These are phyloP conservation scores for Penicillium samsonianum DNA, from an alignment of 495 filamentous ascomycete species.

Conservation along the genomic window DNA sequence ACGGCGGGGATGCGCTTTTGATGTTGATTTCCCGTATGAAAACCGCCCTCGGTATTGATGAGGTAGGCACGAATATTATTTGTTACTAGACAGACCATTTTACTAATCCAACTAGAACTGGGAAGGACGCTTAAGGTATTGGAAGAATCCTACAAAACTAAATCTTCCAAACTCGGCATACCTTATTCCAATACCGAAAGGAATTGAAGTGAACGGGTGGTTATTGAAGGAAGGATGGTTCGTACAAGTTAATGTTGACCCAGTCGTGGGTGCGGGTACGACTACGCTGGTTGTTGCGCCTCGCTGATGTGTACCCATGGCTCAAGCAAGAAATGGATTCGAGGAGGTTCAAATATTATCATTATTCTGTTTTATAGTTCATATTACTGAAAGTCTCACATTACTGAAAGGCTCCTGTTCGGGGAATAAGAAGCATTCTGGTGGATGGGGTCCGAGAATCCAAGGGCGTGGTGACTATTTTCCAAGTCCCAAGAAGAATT, in stretches of 20 bases:
- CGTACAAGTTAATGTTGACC: constrained; percentile 7
- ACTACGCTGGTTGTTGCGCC: constrained; percentile 3
- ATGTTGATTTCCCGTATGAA: constrained; percentile 9
- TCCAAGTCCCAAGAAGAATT: no score
- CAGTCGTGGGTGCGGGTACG: not conserved
- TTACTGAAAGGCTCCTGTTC: no score
- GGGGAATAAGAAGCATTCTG: no score
- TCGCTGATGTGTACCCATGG: not conserved
- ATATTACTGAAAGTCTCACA: not conserved
- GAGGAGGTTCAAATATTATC: not conserved
- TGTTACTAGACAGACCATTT: not conserved
- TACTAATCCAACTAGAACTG: constrained; percentile 3
- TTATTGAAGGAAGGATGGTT: constrained; percentile 2
- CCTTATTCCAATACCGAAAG: constrained; percentile 1
- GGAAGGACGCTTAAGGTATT: constrained; percentile 11
- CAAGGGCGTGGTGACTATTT: no score
- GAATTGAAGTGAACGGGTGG: not conserved
- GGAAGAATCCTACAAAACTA: not conserved
- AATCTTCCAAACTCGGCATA: constrained; percentile 1
- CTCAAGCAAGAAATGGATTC: not conserved
- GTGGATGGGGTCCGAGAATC: no score
- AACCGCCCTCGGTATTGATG: not conserved
- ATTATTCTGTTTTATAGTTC: not conserved
- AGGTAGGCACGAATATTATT: constrained; percentile 2
- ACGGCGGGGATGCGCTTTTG: constrained; percentile 2